Evolutionary conservation across 768 basidiomycete species (phyloP).

Genomic region (Termitomyces sp.): DNA sequence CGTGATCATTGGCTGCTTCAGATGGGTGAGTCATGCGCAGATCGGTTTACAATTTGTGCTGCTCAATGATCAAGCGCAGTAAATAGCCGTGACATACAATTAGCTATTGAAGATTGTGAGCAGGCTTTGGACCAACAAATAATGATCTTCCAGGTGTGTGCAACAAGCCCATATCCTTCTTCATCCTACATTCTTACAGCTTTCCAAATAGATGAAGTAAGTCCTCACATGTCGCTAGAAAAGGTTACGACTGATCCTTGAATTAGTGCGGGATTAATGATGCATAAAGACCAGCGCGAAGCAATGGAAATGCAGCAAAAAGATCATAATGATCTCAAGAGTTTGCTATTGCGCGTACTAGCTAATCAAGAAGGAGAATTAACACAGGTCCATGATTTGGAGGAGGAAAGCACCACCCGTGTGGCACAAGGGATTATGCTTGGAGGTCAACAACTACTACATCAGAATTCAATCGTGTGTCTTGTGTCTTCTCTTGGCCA

Average conservation of each 20-base stretch:
- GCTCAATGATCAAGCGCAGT: constrained; percentile 23
- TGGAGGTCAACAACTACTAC: constrained; percentile 40
- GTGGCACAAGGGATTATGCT: constrained; percentile 45
- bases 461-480: constrained; percentile 2
- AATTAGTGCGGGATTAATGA: constrained; percentile 22
- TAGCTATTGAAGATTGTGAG: constrained; percentile 38
- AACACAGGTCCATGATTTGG: constrained; percentile 29
- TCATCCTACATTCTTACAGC: not conserved
- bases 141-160: constrained; percentile 35
- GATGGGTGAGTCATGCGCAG: constrained; percentile 27
- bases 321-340: constrained; percentile 28
- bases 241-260: not conserved
- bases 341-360: constrained; percentile 33
- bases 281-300: constrained; percentile 23
- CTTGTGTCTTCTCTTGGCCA: not conserved
- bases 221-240: not conserved
- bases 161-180: not conserved
- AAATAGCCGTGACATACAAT: constrained; percentile 38
- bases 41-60: not conserved
- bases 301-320: constrained; percentile 19
- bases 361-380: constrained; percentile 28
- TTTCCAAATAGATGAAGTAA: constrained; percentile 18
- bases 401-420: constrained; percentile 19
- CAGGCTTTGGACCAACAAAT: constrained; percentile 36
- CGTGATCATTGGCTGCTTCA: constrained; percentile 29